A percentile compares a stretch with the other conserved stretches of the same genome.
Evolutionary conservation across 176 grass and related monocot species (phyloP).

Genomic region (Ensete glaucum): DNA sequence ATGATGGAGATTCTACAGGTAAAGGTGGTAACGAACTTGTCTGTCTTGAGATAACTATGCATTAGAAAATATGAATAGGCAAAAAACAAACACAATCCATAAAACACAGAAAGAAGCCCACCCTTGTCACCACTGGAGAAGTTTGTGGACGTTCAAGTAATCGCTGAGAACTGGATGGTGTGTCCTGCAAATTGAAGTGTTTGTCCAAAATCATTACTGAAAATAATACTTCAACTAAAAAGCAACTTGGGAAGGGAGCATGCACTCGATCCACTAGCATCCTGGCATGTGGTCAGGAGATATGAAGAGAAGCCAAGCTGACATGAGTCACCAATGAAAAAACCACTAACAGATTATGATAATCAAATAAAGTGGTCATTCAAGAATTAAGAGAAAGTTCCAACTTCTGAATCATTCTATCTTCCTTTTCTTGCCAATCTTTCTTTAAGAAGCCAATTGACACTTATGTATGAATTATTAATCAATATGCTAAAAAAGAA

Average conservation of each 20-base stretch:
- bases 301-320: not conserved
- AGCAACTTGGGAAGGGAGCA: not conserved
- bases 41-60: constrained; percentile 11
- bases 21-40: constrained; percentile 31
- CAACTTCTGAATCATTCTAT: not conserved
- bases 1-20: constrained; percentile 27
- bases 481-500: not conserved
- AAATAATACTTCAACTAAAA: not conserved
- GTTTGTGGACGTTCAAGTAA: constrained; percentile 37
- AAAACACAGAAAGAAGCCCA: not conserved
- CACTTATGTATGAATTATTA: not conserved
- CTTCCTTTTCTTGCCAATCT: not conserved
- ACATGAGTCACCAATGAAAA: not conserved
- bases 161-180: constrained; percentile 28
- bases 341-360: not conserved
- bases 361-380: not conserved
- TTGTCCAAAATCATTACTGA: constrained; percentile 3
- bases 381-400: not conserved
- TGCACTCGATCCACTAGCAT: constrained; percentile 1
- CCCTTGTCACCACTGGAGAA: constrained; percentile 24
- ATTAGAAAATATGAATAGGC: constrained; percentile 2
- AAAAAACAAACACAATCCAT: not conserved
- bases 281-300: not conserved
- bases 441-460: not conserved
- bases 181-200: constrained; percentile 26